Percentiles rank a stretch among this genome's conserved stretches.
These are phyloP conservation scores for Euphorbia celastroides DNA, from an alignment of 441 rosid species.

Conservation along the genomic window DNA sequence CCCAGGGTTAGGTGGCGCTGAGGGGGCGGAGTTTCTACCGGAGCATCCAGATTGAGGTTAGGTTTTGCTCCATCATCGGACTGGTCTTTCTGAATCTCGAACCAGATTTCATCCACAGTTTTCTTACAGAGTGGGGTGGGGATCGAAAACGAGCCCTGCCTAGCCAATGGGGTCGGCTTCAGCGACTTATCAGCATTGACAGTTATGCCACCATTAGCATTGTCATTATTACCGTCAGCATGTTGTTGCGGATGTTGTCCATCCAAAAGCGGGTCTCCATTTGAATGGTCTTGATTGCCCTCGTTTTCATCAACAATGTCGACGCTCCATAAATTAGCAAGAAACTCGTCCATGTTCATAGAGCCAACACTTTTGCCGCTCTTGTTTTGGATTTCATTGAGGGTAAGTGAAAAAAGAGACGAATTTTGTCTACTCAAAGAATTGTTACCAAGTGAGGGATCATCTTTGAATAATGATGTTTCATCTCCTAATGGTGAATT, in stretches of 20 bases:
- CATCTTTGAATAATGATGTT: constrained; percentile 17
- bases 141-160: constrained; percentile 64
- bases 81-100: constrained; percentile 52
- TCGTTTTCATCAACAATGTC: constrained; percentile 35
- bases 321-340: constrained; percentile 53
- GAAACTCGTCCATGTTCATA: constrained; percentile 80
- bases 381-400: constrained; percentile 70
- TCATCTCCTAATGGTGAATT: constrained; percentile 21
- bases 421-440: constrained; percentile 43
- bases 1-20: constrained; percentile 69
- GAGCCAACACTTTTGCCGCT: constrained; percentile 63
- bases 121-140: constrained; percentile 64
- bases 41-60: constrained; percentile 10
- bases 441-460: constrained; percentile 20
- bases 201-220: constrained; percentile 4
- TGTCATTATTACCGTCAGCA: constrained; percentile 4
- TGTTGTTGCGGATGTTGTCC: constrained; percentile 27
- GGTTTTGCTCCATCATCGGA: constrained; percentile 25
- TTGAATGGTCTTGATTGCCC: neutral
- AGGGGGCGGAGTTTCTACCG: constrained; percentile 22
- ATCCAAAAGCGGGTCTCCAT: neutral
- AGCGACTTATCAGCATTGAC: neutral
- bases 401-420: constrained; percentile 57
- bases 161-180: constrained; percentile 25
- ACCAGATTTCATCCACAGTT: constrained; percentile 82